Evolutionary conservation across 768 basidiomycete genomes (phyloP), one percentile per base, ranked within the genome.

Genomic region (Phaeotremella skinneri): DNA sequence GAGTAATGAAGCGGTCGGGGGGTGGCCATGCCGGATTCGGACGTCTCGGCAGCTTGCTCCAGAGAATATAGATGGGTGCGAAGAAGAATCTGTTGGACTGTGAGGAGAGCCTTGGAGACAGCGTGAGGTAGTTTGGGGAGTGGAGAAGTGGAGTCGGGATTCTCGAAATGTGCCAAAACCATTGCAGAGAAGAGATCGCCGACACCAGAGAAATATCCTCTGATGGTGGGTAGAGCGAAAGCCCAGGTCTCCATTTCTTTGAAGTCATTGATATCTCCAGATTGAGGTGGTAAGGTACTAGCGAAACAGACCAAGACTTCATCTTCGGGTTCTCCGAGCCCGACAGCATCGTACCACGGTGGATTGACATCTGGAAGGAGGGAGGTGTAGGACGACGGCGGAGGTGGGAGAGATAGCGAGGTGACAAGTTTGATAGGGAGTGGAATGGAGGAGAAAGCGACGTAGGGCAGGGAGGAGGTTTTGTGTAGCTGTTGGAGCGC

Each of bases 101-200:
- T 61, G 0, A 69, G 51, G 0, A 76, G 60, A 17, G 75, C 73
- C 23, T 63, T 62, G 0, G 66, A 69, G 13, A 76, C 73, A 0
- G 75, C 75, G 30, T 63, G 49, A 14, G 68, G 55, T 4, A 72
- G 61, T n/a, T 66, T 55, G 2, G 58, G 61, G 14, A 67, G 56
- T 17, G 52, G 32, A 14, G 64, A 20, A 48, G 27, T 26, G 23
- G 54, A 56, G 29, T 58, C 55, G 11, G 55, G 53, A 26, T 61
- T 60, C 2, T 71, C 39, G 76, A 85, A 97, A 69, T 92, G 87
- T 0, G 85, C 92, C 3, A 94, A 81, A 26, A 93, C 84, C 55
- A 97, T 84, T 1, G 94, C 89, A 4, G 91, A 91, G 80, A 98
- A 97, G 56, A 97, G 85, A 76, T 99, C 96, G 17, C 96, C 96